These are phyloP conservation scores for Tolypocladium tropicale DNA, from an alignment of 2,329 filamentous ascomycete species.

Conservation along the genomic window DNA sequence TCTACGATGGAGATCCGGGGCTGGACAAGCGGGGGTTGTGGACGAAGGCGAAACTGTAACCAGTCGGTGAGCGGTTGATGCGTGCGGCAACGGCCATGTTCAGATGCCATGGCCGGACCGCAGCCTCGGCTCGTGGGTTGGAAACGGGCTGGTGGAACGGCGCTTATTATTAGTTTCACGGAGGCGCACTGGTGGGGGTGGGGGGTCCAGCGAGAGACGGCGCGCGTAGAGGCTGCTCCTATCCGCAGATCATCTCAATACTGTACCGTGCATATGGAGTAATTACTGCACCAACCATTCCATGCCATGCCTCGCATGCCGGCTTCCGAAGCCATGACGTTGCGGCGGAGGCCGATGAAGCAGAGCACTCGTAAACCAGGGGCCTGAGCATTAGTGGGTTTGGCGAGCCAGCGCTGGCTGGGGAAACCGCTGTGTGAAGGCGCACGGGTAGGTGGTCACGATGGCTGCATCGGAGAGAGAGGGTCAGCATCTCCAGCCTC, in stretches of 20 bases:
- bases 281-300: too few relatives aligned
- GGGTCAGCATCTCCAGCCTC: neutral
- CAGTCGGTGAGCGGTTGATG: neutral
- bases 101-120: neutral
- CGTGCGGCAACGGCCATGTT: neutral
- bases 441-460: too few relatives aligned
- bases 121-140: neutral
- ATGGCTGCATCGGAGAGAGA: too few relatives aligned
- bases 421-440: neutral
- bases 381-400: neutral
- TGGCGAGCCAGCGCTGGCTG: neutral
- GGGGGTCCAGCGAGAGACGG: too few relatives aligned
- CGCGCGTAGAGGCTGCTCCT: too few relatives aligned
- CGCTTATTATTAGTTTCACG: neutral
- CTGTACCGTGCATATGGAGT: too few relatives aligned
- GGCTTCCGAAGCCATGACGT: neutral
- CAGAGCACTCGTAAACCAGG: neutral
- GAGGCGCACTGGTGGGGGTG: neutral
- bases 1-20: slow-evolving; percentile 69
- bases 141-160: neutral
- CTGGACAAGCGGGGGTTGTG: slow-evolving; percentile 47
- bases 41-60: slow-evolving; percentile 40
- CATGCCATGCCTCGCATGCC: neutral
- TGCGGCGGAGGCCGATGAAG: neutral
- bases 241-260: too few relatives aligned